phyloP scores from a whole-genome alignment of 1,284 basidiomycete species.

The Malassezia japonica region DNA sequence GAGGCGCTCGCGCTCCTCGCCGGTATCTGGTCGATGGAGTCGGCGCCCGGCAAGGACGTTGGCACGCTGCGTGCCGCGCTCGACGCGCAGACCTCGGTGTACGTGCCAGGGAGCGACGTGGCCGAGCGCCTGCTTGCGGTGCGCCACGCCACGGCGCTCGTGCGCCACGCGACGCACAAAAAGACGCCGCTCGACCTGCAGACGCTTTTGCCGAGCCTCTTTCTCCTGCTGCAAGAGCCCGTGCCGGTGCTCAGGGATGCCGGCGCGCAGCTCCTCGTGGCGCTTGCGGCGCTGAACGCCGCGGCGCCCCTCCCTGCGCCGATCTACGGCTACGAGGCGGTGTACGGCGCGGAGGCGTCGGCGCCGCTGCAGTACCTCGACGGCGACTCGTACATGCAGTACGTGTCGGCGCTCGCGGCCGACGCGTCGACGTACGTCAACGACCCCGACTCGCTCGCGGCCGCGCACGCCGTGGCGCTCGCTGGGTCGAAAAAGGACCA shows the following conservation, averaged over 20 bases:
- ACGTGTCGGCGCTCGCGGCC: slow-evolving; percentile 55
- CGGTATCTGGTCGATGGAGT: slow-evolving; percentile 5
- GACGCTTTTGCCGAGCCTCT: slow-evolving; percentile 55
- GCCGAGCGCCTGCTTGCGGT: slow-evolving; percentile 67
- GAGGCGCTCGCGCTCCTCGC: slow-evolving; percentile 8
- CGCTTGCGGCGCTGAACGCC: slow-evolving; percentile 50
- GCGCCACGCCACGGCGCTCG: slow-evolving; percentile 5
- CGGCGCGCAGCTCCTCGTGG: slow-evolving; percentile 56
- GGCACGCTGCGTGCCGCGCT: neutral
- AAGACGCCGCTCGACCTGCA: slow-evolving; percentile 20
- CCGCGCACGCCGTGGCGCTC: slow-evolving; percentile 60
- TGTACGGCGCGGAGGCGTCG: slow-evolving; percentile 66
- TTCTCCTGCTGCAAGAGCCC: slow-evolving; percentile 6
- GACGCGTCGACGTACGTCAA: slow-evolving; percentile 53
- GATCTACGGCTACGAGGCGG: slow-evolving; percentile 70
- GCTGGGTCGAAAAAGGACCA: slow-evolving; percentile 56
- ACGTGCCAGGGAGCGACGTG: slow-evolving; percentile 62
- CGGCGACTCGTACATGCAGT: slow-evolving; percentile 61
- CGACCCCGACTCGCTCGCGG: slow-evolving; percentile 59
- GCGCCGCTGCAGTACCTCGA: slow-evolving; percentile 64
- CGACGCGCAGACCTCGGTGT: slow-evolving; percentile 50
- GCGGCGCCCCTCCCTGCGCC: slow-evolving; percentile 48
- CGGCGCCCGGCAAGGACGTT: neutral
- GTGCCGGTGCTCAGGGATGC: slow-evolving; percentile 64
- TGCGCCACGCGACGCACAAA: neutral